phyloP scores from a whole-genome alignment of 2,329 filamentous ascomycete genomes.

The Penicillium psychrosexuale region DNA sequence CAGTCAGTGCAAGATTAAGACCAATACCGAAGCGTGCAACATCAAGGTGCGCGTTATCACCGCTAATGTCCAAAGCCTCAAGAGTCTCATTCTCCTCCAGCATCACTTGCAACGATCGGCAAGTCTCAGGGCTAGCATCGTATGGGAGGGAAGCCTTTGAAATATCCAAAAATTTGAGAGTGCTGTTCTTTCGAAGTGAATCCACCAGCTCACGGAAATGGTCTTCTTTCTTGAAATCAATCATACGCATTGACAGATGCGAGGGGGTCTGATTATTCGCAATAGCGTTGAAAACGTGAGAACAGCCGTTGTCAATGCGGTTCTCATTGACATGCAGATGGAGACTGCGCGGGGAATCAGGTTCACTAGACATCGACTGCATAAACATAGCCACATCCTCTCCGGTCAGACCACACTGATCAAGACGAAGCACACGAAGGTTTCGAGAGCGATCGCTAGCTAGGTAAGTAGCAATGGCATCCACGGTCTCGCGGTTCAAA shows the following conservation, averaged over 20 bases:
- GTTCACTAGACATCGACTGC: conserved; percentile 56
- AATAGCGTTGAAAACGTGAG: conserved; percentile 44
- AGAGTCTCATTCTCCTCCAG: conserved; percentile 66
- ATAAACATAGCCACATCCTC: conserved; percentile 63
- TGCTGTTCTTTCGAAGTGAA: conserved; percentile 61
- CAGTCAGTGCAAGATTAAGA: conserved; percentile 63
- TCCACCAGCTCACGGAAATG: conserved; percentile 62
- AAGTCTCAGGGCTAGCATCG: conserved; percentile 66
- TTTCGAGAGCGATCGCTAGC: conserved; percentile 58
- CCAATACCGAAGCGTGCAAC: conserved; percentile 67
- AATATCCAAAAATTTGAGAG: conserved; percentile 63
- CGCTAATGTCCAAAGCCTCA: conserved; percentile 66
- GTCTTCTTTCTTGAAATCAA: conserved; percentile 65
- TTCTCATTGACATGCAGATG: conserved; percentile 67
- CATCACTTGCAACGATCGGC: conserved; percentile 59
- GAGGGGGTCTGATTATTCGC: conserved; percentile 57
- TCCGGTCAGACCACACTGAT: conserved; percentile 65
- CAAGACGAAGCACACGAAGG: conserved; percentile 60
- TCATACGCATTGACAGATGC: conserved; percentile 63
- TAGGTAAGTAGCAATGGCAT: conserved; percentile 64
- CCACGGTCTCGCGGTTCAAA: conserved; percentile 61
- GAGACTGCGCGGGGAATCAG: conserved; percentile 54
- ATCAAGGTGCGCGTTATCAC: conserved; percentile 68
- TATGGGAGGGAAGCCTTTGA: conserved; percentile 68
- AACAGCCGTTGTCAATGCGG: conserved; percentile 45